Evolutionary conservation across 164 flowering plant species (phyloP).

Genomic region (Protea cynaroides): DNA sequence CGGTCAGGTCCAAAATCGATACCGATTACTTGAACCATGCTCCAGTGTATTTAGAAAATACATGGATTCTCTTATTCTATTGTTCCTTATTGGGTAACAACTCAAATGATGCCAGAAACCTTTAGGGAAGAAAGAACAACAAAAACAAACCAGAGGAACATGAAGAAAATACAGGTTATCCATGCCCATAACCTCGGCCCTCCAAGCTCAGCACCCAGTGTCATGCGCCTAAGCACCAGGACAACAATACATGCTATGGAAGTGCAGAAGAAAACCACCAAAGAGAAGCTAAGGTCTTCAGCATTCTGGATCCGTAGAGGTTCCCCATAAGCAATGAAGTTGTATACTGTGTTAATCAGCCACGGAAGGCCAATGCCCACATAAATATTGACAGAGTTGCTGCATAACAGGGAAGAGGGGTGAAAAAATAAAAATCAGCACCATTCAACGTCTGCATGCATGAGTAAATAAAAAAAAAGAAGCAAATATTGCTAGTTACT

Average conservation of each 20-base stretch:
- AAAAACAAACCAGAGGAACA: constrained; percentile 81
- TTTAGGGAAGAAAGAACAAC: constrained; percentile 71
- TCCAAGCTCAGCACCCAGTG: constrained; percentile 81
- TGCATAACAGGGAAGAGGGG: constrained; percentile 24
- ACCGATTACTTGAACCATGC: no score
- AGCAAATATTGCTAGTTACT: neutral
- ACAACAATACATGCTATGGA: constrained; percentile 73
- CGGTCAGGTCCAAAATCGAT: no score
- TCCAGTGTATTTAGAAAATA: no score
- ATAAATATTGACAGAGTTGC: constrained; percentile 92
- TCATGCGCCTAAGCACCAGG: constrained; percentile 67
- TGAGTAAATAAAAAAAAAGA: no score
- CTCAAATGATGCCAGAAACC: constrained; percentile 57
- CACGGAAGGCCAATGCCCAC: constrained; percentile 91
- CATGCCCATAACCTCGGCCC: constrained; percentile 88
- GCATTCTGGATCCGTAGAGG: constrained; percentile 63
- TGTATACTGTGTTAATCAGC: constrained; percentile 83
- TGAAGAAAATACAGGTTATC: constrained; percentile 61
- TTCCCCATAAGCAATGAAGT: constrained; percentile 57
- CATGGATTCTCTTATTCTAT: no score
- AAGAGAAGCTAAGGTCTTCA: constrained; percentile 72
- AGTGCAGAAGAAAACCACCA: constrained; percentile 77
- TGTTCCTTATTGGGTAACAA: no score
- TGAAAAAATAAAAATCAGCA: neutral
- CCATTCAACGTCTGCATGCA: no score